A percentile compares a stretch with the other conserved stretches of the same genome.
These are phyloP conservation scores for Pythium phragmiticola DNA, from an alignment of 352 stramenopile genomes.

Conservation along the genomic window DNA sequence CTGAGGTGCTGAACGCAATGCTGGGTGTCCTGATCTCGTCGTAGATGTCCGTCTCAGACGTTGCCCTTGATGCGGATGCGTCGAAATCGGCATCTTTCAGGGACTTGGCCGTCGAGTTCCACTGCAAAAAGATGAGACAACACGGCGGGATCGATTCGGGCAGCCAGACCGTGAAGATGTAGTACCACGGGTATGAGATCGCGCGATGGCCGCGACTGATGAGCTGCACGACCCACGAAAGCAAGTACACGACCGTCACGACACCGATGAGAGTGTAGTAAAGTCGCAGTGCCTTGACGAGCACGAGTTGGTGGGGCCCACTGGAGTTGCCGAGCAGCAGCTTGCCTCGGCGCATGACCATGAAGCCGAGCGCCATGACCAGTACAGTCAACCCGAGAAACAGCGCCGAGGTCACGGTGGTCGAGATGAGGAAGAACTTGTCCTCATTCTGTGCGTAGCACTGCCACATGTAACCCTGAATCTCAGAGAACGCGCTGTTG, in stretches of 20 bases:
- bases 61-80: slow-evolving; percentile 34
- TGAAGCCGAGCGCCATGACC: slow-evolving; percentile 79
- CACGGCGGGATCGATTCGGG: slow-evolving; percentile 83
- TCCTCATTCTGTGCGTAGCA: slow-evolving; percentile 76
- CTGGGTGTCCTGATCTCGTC: slow-evolving; percentile 77
- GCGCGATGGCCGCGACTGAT: slow-evolving; percentile 52
- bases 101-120: slow-evolving; percentile 85
- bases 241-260: slow-evolving; percentile 80
- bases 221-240: slow-evolving; percentile 85
- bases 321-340: slow-evolving; percentile 69
- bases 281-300: slow-evolving; percentile 82
- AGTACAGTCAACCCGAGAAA: slow-evolving; percentile 76
- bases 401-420: slow-evolving; percentile 74
- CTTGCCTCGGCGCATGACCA: slow-evolving; percentile 86
- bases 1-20: slow-evolving; percentile 68
- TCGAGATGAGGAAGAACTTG: slow-evolving; percentile 77
- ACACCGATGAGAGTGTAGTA: slow-evolving; percentile 87
- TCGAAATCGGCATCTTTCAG: slow-evolving; percentile 65
- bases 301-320: slow-evolving; percentile 66
- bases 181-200: slow-evolving; percentile 87
- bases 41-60: slow-evolving; percentile 58
- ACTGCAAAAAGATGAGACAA: slow-evolving; percentile 87
- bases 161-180: slow-evolving; percentile 88
- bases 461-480: slow-evolving; percentile 80
- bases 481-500: slow-evolving; percentile 81